Conservation (phyloP, 129 eudicot species). For the Flaveria bidentis region DNA sequence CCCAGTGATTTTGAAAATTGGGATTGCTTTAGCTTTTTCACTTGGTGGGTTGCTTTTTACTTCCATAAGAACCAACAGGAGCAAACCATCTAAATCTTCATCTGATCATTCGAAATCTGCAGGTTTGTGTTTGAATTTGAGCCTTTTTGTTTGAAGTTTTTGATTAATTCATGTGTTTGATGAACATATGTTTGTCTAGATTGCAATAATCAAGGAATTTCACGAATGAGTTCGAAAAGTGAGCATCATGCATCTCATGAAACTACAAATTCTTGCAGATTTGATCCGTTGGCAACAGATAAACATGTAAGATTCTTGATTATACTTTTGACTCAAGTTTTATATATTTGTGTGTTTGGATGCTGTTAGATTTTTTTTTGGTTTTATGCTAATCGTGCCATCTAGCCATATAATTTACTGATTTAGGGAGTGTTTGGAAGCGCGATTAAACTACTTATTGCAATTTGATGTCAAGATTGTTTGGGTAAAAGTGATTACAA, state of each 20-base stretch:
- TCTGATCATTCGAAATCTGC: not conserved
- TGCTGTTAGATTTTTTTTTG: slow-evolving; percentile 12
- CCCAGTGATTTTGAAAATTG: slow-evolving; percentile 60
- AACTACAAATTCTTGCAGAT: slow-evolving; percentile 10
- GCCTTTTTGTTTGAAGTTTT: not conserved
- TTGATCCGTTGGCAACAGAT: slow-evolving; percentile 35
- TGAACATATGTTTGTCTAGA: slow-evolving; percentile 2
- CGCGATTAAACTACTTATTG: not conserved
- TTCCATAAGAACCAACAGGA: not conserved
- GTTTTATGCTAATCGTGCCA: not conserved
- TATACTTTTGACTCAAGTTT: slow-evolving; percentile 5
- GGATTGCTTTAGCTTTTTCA: slow-evolving; percentile 66
- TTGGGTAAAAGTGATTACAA: not conserved
- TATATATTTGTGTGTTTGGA: slow-evolving; percentile 4
- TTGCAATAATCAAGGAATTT: not conserved
- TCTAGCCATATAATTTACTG: not conserved
- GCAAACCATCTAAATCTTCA: not conserved
- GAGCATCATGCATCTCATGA: slow-evolving; percentile 19
- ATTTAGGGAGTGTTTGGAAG: not conserved
- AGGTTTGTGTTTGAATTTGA: not conserved
- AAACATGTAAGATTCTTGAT: slow-evolving; percentile 40
- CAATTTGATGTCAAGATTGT: not conserved
- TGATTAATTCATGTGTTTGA: not conserved
- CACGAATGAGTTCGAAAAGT: not conserved
- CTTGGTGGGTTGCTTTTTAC: slow-evolving; percentile 67